These are phyloP conservation scores for Cenchrus americanus DNA, from an alignment of 176 grass and related monocot species.

Conservation along the genomic window DNA sequence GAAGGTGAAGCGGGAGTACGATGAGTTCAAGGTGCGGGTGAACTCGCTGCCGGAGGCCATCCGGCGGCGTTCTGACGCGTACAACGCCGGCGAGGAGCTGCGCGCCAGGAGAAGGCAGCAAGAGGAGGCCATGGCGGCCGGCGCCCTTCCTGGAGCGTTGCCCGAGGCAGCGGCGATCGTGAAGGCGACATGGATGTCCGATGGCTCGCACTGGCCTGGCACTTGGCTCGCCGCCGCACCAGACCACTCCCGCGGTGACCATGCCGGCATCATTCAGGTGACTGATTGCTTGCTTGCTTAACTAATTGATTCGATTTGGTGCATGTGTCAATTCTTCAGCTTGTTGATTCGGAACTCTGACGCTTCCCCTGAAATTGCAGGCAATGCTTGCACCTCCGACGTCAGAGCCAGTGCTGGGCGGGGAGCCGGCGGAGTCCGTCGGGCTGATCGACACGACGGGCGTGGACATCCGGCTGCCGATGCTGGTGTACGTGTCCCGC, in stretches of 20 bases:
- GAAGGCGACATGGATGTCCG: constrained; percentile 84
- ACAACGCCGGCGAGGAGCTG: constrained; percentile 92
- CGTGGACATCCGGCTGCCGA: constrained; percentile 81
- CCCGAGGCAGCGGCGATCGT: constrained; percentile 31
- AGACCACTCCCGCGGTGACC: constrained; percentile 80
- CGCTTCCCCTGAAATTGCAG: constrained; percentile 25
- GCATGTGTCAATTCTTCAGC: neutral
- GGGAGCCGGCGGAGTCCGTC: constrained; percentile 40
- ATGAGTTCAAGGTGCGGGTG: constrained; percentile 81
- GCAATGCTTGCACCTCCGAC: constrained; percentile 84
- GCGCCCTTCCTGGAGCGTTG: neutral
- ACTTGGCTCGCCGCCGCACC: constrained; percentile 57
- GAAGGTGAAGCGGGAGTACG: constrained; percentile 95
- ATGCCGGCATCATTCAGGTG: constrained; percentile 94
- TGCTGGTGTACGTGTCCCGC: constrained; percentile 89
- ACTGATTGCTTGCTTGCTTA: neutral
- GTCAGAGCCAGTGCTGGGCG: constrained; percentile 72
- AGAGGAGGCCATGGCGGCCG: constrained; percentile 54
- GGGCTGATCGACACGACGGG: constrained; percentile 68
- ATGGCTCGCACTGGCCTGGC: constrained; percentile 87
- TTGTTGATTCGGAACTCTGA: neutral
- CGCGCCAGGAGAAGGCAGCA: constrained; percentile 49
- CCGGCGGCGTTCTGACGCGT: constrained; percentile 79
- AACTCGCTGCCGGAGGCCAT: constrained; percentile 82
- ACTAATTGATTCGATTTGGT: neutral